These are phyloP conservation scores for Abortiporus biennis DNA, from an alignment of 1,284 basidiomycete species.

Conservation along the genomic window DNA sequence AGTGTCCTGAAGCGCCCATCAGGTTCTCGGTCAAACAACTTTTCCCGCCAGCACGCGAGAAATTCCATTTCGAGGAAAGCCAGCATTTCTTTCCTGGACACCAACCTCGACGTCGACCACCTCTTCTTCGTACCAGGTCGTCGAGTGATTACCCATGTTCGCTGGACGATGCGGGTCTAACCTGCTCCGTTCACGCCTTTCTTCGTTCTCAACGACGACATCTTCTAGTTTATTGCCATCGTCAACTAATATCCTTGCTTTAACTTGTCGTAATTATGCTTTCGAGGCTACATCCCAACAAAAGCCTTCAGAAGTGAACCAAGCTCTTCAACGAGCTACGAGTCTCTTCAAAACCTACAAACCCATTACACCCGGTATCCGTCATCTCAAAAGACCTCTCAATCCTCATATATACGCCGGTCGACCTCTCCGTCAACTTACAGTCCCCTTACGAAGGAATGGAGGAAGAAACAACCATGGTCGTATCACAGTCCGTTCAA, in stretches of 20 bases:
- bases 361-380: conserved; percentile 81
- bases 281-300: conserved; percentile 23
- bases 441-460: conserved; percentile 75
- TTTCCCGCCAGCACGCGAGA: conserved; percentile 5
- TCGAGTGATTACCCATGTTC: too few relatives aligned
- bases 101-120: conserved; percentile 4
- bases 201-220: conserved; percentile 15
- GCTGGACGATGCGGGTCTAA: conserved; percentile 24
- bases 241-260: conserved; percentile 6
- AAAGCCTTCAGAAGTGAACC: conserved; percentile 25
- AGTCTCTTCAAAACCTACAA: conserved; percentile 86
- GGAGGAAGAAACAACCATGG: conserved; percentile 87
- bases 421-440: conserved; percentile 79
- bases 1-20: too few relatives aligned
- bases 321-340: conserved; percentile 34
- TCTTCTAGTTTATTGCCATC: conserved; percentile 13
- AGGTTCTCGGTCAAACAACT: conserved; percentile 10
- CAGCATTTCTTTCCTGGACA: too few relatives aligned
- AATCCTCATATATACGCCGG: conserved; percentile 83
- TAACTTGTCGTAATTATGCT: conserved; percentile 23
- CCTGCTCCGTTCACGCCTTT: conserved; percentile 23
- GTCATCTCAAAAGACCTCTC: conserved; percentile 81
- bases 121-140: conserved; percentile 5
- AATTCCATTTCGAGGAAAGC: too few relatives aligned
- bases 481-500: conserved; percentile 81